phyloP scores from a whole-genome alignment of 352 stramenopile genomes.

The Globisporangium camurandrum region DNA sequence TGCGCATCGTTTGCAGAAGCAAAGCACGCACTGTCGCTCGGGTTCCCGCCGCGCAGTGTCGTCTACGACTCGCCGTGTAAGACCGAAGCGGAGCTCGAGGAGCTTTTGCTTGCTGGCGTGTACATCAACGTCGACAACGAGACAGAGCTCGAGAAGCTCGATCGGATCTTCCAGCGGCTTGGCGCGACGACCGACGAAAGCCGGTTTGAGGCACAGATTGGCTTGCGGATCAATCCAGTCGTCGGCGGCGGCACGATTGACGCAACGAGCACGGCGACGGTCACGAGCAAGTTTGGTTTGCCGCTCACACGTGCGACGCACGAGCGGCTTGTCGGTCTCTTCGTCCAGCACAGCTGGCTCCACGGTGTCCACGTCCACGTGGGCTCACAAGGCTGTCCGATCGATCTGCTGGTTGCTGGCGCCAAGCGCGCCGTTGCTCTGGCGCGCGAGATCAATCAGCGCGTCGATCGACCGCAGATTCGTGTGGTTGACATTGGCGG shows the following conservation, averaged over 20 bases:
- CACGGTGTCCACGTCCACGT: constrained; percentile 87
- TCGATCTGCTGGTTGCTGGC: constrained; percentile 78
- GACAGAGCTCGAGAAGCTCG: constrained; percentile 81
- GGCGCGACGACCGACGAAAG: constrained; percentile 15
- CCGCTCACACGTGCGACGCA: constrained; percentile 51
- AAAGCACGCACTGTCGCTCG: constrained; percentile 69
- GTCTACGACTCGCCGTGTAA: constrained; percentile 93
- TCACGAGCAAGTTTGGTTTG: constrained; percentile 89
- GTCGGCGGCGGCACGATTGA: constrained; percentile 85
- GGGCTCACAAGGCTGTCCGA: constrained; percentile 77
- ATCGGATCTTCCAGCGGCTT: constrained; percentile 42
- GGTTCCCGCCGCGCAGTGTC: constrained; percentile 61
- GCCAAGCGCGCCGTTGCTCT: constrained; percentile 71
- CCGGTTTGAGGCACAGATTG: constrained; percentile 53
- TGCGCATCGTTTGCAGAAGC: constrained; percentile 79
- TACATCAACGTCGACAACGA: constrained; percentile 92
- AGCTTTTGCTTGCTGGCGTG: constrained; percentile 70
- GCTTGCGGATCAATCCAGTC: constrained; percentile 89
- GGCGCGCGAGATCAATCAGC: constrained; percentile 63
- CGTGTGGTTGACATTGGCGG: constrained; percentile 88
- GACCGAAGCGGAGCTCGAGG: constrained; percentile 72
- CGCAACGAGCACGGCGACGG: constrained; percentile 78
- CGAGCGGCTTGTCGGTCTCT: constrained; percentile 45
- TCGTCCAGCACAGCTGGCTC: constrained; percentile 71
- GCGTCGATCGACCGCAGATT: constrained; percentile 56